These are phyloP conservation scores for Spathaspora boniae DNA, from an alignment of 805 yeast species.

Conservation along the genomic window DNA sequence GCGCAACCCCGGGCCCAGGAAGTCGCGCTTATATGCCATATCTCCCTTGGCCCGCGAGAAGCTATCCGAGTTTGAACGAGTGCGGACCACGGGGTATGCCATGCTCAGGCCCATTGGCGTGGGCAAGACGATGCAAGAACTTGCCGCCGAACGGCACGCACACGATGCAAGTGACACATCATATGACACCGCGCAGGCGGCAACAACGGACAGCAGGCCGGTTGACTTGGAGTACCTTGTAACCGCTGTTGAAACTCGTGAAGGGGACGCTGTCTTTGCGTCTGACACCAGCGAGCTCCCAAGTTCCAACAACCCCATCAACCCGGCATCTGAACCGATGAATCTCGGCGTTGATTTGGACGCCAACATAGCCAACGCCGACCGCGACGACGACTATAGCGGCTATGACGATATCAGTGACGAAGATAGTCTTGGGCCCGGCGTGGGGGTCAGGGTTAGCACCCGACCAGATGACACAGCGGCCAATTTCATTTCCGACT, in stretches of 20 bases:
- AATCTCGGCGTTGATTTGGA: constrained; percentile 34
- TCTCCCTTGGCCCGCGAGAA: constrained; percentile 21
- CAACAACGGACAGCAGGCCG: too few species aligned
- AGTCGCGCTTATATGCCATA: constrained; percentile 9
- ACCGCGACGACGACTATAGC: constrained; percentile 26
- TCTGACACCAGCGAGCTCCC: too few species aligned
- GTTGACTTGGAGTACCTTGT: too few species aligned
- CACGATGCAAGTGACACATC: constrained; percentile 19
- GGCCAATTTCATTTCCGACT: constrained; percentile 10
- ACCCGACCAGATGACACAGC: constrained; percentile 12
- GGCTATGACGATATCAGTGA: constrained; percentile 39
- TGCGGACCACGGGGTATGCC: constrained; percentile 32
- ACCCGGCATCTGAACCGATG: constrained; percentile 15
- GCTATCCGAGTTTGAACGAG: constrained; percentile 20
- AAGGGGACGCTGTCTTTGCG: too few species aligned
- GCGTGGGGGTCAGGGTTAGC: too few species aligned
- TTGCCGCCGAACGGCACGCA: too few species aligned
- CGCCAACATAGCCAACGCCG: constrained; percentile 43
- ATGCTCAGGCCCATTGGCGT: constrained; percentile 38
- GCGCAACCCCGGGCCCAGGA: constrained; percentile 8
- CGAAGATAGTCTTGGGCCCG: constrained; percentile 16
- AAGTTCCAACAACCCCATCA: constrained; percentile 13
- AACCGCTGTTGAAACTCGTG: too few species aligned
- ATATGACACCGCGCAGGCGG: constrained; percentile 2
- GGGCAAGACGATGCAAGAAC: constrained; percentile 37